Evolutionary conservation across 164 flowering plant species (phyloP).

Genomic region (Annona squamosa): DNA sequence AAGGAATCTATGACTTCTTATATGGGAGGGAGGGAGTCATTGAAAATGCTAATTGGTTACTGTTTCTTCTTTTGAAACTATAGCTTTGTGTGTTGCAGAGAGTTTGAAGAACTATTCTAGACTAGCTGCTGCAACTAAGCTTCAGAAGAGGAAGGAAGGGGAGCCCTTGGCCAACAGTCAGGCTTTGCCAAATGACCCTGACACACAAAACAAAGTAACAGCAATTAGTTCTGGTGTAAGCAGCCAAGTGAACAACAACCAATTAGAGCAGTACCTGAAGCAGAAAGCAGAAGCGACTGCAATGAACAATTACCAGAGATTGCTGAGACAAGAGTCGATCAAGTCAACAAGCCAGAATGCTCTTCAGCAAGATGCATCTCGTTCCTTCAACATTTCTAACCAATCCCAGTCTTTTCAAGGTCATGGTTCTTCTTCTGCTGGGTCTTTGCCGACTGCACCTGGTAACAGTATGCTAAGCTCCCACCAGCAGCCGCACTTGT

Average conservation of each 20-base stretch:
- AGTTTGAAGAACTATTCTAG: constrained; percentile 77
- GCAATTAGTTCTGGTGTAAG: constrained; percentile 55
- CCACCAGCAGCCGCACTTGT: constrained; percentile 15
- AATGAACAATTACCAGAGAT: constrained; percentile 57
- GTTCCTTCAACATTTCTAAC: constrained; percentile 9
- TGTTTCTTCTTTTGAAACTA: neutral
- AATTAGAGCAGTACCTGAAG: constrained; percentile 32
- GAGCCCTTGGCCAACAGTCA: constrained; percentile 52
- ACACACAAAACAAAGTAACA: constrained; percentile 49
- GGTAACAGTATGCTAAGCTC: constrained; percentile 41
- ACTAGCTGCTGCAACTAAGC: constrained; percentile 41
- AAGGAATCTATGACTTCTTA: too few species aligned
- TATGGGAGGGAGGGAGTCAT: too few species aligned
- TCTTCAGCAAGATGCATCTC: constrained; percentile 44
- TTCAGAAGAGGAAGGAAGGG: constrained; percentile 61
- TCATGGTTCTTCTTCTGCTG: constrained; percentile 24
- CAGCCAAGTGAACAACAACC: constrained; percentile 31
- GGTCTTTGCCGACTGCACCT: constrained; percentile 35
- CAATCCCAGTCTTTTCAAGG: constrained; percentile 37
- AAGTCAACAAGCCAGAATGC: constrained; percentile 29
- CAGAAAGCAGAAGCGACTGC: constrained; percentile 58
- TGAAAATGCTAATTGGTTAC: neutral
- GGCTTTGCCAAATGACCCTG: constrained; percentile 55
- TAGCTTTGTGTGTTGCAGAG: constrained; percentile 40
- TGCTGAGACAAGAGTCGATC: constrained; percentile 59